These are phyloP conservation scores for Takakia lepidozioides DNA, from an alignment of 225 moss, liverwort and hornwort genomes.

Conservation along the genomic window DNA sequence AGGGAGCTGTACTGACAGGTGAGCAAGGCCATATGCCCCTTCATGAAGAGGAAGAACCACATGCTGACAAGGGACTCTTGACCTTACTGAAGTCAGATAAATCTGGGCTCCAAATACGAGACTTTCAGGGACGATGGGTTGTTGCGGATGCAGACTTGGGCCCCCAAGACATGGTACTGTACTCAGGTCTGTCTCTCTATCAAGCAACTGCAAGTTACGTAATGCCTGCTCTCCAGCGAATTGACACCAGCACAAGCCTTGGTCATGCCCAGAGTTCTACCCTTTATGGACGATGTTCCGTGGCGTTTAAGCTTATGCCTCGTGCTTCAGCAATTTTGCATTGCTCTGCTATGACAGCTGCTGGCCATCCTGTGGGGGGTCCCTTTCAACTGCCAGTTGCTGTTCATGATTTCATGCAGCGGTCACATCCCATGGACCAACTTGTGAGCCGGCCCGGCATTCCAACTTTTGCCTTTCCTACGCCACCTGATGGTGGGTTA, in stretches of 20 bases:
- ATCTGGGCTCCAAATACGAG: slow-evolving; percentile 83
- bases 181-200: slow-evolving; percentile 72
- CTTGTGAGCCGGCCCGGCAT: slow-evolving; percentile 70
- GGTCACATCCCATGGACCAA: slow-evolving; percentile 95
- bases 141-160: slow-evolving; percentile 80
- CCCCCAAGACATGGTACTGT: slow-evolving; percentile 80
- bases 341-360: slow-evolving; percentile 82
- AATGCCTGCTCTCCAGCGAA: slow-evolving; percentile 73
- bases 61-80: slow-evolving; percentile 80
- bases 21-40: slow-evolving; percentile 74
- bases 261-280: slow-evolving; percentile 30
- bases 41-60: slow-evolving; percentile 84
- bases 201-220: slow-evolving; percentile 85
- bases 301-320: slow-evolving; percentile 91
- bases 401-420: slow-evolving; percentile 93
- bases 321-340: slow-evolving; percentile 79
- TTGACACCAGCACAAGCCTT: slow-evolving; percentile 51
- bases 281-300: slow-evolving; percentile 75
- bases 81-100: slow-evolving; percentile 94
- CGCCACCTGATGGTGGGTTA: slow-evolving; percentile 64
- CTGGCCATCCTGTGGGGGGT: slow-evolving; percentile 68
- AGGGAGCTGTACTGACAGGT: slow-evolving; percentile 37
- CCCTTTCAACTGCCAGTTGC: slow-evolving; percentile 73
- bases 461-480: slow-evolving; percentile 54
- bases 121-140: slow-evolving; percentile 78